phyloP scores from a whole-genome alignment of 768 basidiomycete genomes.

The Leccinum pellstonianum region DNA sequence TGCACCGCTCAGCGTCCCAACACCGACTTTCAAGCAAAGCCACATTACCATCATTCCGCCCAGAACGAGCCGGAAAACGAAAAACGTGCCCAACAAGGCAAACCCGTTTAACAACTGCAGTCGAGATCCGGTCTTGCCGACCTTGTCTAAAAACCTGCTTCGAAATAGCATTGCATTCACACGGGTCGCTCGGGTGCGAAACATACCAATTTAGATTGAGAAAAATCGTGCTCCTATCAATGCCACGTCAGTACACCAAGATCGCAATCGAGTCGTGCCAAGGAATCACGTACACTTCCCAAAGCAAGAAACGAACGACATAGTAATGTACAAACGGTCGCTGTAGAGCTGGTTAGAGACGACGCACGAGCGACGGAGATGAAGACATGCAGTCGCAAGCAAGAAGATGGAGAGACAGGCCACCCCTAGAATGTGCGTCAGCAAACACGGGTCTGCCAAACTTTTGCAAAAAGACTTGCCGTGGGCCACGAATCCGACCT shows the following conservation, averaged over 20 bases:
- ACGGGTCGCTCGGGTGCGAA: neutral
- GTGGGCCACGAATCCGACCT: slow-evolving; percentile 75
- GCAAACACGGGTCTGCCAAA: neutral
- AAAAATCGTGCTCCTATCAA: slow-evolving; percentile 73
- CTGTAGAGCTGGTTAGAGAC: slow-evolving; percentile 32
- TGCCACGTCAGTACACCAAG: slow-evolving; percentile 2
- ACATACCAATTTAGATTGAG: slow-evolving; percentile 83
- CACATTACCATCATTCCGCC: slow-evolving; percentile 48
- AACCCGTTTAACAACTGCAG: slow-evolving; percentile 73
- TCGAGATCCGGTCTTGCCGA: slow-evolving; percentile 62
- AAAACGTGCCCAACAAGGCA: slow-evolving; percentile 64
- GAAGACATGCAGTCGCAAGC: slow-evolving; percentile 63
- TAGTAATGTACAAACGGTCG: slow-evolving; percentile 80
- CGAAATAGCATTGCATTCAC: neutral
- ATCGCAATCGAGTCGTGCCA: neutral
- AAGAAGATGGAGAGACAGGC: slow-evolving; percentile 65
- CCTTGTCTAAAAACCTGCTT: slow-evolving; percentile 74
- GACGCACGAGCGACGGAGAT: neutral
- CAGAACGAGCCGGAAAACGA: slow-evolving; percentile 66
- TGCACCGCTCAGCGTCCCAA: slow-evolving; percentile 4
- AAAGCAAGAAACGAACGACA: slow-evolving; percentile 72
- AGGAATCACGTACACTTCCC: slow-evolving; percentile 63
- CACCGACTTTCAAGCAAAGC: neutral
- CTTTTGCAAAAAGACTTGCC: slow-evolving; percentile 40
- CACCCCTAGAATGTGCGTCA: slow-evolving; percentile 40